Evolutionary conservation across 2,329 filamentous ascomycete genomes (phyloP).

Genomic region (Mollisiaceae sp.): DNA sequence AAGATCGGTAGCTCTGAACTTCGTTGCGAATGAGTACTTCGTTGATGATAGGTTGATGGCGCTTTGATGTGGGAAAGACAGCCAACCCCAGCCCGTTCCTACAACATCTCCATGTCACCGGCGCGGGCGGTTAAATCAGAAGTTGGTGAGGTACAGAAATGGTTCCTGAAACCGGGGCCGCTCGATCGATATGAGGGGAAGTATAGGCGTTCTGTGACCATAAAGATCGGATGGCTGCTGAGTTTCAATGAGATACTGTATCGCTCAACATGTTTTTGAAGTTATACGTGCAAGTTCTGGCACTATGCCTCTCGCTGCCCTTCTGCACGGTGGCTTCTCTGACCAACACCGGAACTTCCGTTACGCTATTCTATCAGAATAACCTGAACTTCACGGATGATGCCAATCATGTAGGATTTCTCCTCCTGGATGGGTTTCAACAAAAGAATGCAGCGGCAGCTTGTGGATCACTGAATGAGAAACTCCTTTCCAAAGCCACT

Average conservation of each 20-base stretch:
- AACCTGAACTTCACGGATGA: conserved; percentile 59
- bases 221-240: conserved; percentile 12
- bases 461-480: conserved; percentile 55
- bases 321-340: conserved; percentile 11
- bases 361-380: conserved; percentile 59
- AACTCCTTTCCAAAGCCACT: conserved; percentile 48
- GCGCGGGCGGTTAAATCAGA: conserved; percentile 8
- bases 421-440: conserved; percentile 52
- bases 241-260: background rate
- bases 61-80: background rate
- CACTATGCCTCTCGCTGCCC: conserved; percentile 7
- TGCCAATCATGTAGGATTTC: conserved; percentile 55
- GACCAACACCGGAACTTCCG: conserved; percentile 48
- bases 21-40: background rate
- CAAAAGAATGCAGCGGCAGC: conserved; percentile 47
- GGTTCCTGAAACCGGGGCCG: conserved; percentile 3
- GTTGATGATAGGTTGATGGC: background rate
- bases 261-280: conserved; percentile 14
- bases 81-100: background rate
- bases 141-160: conserved; percentile 6
- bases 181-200: conserved; percentile 16
- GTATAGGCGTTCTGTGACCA: background rate
- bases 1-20: background rate
- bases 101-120: conserved; percentile 1
- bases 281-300: conserved; percentile 8